Percentiles rank a stretch among this genome's conserved stretches.
Conservation (phyloP, 208 protist species). For the Sergeia podlipaevii region DNA sequence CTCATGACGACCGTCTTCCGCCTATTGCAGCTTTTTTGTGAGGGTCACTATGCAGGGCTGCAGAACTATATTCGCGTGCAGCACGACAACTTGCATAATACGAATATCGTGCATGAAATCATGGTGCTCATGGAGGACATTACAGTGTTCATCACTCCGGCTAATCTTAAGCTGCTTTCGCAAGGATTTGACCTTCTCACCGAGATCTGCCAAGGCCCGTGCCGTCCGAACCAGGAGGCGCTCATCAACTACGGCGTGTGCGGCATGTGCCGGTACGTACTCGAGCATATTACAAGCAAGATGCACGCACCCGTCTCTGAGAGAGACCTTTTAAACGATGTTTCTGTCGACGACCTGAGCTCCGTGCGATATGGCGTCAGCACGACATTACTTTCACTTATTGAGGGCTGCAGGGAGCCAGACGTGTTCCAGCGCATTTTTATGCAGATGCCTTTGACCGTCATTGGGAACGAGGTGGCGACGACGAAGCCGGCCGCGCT, state of each 20-base stretch:
- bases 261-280: constrained; percentile 25
- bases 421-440: constrained; percentile 45
- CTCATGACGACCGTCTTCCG: constrained; percentile 66
- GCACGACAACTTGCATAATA: constrained; percentile 71
- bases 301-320: constrained; percentile 12
- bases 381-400: constrained; percentile 56
- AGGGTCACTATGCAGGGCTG: constrained; percentile 84
- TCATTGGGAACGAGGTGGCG: constrained; percentile 42
- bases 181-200: constrained; percentile 83
- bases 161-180: constrained; percentile 40
- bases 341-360: constrained; percentile 32
- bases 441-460: constrained; percentile 47
- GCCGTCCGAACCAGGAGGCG: constrained; percentile 76
- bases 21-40: constrained; percentile 92
- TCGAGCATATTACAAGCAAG: constrained; percentile 22
- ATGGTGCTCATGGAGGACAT: constrained; percentile 61
- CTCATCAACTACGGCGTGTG: constrained; percentile 60
- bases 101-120: constrained; percentile 82
- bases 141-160: constrained; percentile 35
- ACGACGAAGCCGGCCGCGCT: constrained; percentile 19
- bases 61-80: constrained; percentile 91
- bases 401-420: constrained; percentile 62
- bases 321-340: constrained; percentile 19
- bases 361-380: constrained; percentile 46
- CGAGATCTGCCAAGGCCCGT: constrained; percentile 92